A percentile compares a stretch with the other conserved stretches of the same genome.
Conservation (phyloP, 73 alveolate species). For the Diophrys appendiculata region DNA sequence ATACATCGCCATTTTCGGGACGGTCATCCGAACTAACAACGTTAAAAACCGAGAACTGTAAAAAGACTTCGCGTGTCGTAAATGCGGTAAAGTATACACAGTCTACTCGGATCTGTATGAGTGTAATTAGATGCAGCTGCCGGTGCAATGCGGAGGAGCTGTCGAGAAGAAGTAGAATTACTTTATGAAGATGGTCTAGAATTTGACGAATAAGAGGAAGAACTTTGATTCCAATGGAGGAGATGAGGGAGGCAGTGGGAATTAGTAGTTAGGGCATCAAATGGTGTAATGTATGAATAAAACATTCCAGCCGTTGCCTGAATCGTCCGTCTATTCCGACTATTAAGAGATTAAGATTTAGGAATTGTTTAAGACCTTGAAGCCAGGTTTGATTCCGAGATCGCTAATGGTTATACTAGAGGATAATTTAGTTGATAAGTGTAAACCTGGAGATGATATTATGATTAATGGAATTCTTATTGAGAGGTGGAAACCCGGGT, state of each 20-base stretch:
- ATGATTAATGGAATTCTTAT: constrained; percentile 78
- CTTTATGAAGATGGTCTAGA: constrained; percentile 26
- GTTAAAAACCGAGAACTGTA: constrained; percentile 58
- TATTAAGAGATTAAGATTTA: too few relatives aligned
- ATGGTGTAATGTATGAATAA: constrained; percentile 4
- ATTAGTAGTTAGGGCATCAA: background rate
- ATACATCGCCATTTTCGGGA: constrained; percentile 58
- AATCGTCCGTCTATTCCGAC: constrained; percentile 8
- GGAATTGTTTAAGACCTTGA: too few relatives aligned
- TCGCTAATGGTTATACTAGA: constrained; percentile 61
- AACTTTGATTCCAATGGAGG: constrained; percentile 11
- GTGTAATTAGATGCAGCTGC: constrained; percentile 42
- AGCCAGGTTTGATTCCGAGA: too few relatives aligned
- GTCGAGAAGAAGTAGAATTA: constrained; percentile 42
- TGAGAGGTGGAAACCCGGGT: constrained; percentile 74
- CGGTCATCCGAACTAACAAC: constrained; percentile 51
- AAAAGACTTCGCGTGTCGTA: constrained; percentile 58
- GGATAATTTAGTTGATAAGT: constrained; percentile 66
- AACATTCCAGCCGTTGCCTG: background rate
- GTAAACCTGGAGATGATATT: constrained; percentile 90
- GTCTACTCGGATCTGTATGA: constrained; percentile 51
- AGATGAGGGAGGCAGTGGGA: background rate
- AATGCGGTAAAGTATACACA: constrained; percentile 50
- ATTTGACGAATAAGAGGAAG: constrained; percentile 26
- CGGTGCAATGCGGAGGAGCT: constrained; percentile 60